A percentile compares a stretch with the other conserved stretches of the same genome.
Conservation (phyloP, 495 filamentous ascomycete species). For the Penicillium lividum region DNA sequence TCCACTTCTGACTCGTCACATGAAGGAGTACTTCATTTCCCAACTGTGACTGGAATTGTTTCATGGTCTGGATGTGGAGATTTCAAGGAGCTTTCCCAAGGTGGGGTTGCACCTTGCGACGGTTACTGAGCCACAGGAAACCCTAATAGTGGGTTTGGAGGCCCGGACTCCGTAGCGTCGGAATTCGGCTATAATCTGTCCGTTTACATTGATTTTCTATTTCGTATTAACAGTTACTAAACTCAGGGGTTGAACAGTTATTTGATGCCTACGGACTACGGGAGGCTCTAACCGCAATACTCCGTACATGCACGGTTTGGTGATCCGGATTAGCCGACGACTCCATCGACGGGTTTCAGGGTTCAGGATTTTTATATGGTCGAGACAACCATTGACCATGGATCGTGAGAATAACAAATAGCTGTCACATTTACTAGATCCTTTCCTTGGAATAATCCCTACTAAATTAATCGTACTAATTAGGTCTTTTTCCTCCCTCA, state of each 20-base stretch:
- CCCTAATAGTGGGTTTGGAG: conserved; percentile 10
- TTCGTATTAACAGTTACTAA: neutral
- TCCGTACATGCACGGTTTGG: too few relatives aligned
- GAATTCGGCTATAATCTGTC: neutral
- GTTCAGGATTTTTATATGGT: conserved; percentile 3
- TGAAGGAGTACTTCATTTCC: conserved; percentile 18
- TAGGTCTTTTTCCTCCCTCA: neutral
- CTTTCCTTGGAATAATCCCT: neutral
- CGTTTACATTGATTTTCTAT: neutral
- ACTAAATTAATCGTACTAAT: neutral
- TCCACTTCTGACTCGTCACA: neutral
- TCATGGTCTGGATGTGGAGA: conserved; percentile 24
- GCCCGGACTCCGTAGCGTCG: conserved; percentile 12
- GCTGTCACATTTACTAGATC: neutral
- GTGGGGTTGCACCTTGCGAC: neutral
- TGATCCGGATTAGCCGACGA: neutral
- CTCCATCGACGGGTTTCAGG: conserved; percentile 18
- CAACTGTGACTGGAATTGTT: conserved; percentile 21
- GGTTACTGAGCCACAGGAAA: conserved; percentile 14
- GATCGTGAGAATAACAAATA: neutral
- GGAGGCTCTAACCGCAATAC: conserved; percentile 3
- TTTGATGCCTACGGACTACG: neutral
- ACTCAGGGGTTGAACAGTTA: neutral
- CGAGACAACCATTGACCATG: neutral
- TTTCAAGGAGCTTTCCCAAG: conserved; percentile 21